These are phyloP conservation scores for Phaeotremella skinneri DNA, from an alignment of 768 basidiomycete species.

Conservation along the genomic window DNA sequence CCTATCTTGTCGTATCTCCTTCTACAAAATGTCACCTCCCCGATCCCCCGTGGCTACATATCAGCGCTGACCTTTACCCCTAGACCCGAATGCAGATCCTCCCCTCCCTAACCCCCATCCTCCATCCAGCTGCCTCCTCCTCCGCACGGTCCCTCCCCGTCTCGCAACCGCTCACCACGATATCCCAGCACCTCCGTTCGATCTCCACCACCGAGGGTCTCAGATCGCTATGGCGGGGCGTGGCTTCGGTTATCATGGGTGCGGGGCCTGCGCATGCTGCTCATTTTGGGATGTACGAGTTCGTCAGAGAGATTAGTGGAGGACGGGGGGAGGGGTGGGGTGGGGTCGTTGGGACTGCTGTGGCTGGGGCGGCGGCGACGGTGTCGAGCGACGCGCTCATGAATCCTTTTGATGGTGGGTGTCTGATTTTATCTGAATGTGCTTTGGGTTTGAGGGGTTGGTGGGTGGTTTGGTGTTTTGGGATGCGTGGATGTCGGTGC, in stretches of 20 bases:
- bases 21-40: slow-evolving; percentile 72
- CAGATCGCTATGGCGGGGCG: slow-evolving; percentile 88
- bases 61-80: slow-evolving; percentile 18
- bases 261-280: slow-evolving; percentile 98
- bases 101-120: slow-evolving; percentile 39
- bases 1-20: not conserved
- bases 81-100: slow-evolving; percentile 21
- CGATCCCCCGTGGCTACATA: slow-evolving; percentile 54
- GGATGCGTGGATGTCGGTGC: not conserved
- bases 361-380: slow-evolving; percentile 91
- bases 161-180: slow-evolving; percentile 34
- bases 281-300: slow-evolving; percentile 94
- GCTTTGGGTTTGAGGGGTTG: not conserved
- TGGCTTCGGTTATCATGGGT: slow-evolving; percentile 90
- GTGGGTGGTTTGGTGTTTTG: not conserved
- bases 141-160: slow-evolving; percentile 5
- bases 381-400: slow-evolving; percentile 94
- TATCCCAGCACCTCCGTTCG: slow-evolving; percentile 46
- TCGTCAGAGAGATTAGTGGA: slow-evolving; percentile 86
- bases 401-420: slow-evolving; percentile 98
- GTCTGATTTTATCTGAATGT: not conserved
- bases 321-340: slow-evolving; percentile 64
- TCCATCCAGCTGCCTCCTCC: slow-evolving; percentile 12
- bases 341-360: slow-evolving; percentile 83
- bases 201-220: slow-evolving; percentile 94